phyloP scores from a whole-genome alignment of 1,284 basidiomycete genomes.

The Fistulinella staudtii region DNA sequence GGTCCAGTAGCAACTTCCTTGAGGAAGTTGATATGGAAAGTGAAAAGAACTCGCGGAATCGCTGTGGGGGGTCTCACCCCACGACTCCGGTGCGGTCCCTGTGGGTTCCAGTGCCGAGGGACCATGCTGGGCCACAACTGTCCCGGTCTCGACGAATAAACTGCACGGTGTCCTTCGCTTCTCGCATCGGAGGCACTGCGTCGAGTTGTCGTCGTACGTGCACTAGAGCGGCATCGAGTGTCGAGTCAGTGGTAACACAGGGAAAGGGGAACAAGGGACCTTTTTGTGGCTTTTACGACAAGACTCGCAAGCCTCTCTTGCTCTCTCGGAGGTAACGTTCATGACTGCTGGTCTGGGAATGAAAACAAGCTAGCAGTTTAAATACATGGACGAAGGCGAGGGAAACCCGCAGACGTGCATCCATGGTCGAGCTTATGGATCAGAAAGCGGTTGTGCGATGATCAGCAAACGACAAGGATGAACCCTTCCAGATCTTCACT shows the following conservation, averaged over 20 bases:
- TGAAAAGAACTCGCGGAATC: slow-evolving; percentile 5
- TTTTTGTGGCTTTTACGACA: slow-evolving; percentile 33
- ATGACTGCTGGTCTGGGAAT: slow-evolving; percentile 13
- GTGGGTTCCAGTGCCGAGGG: neutral
- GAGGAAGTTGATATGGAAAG: slow-evolving; percentile 3
- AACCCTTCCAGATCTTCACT: slow-evolving; percentile 19
- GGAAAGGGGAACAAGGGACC: slow-evolving; percentile 11
- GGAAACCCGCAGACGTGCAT: slow-evolving; percentile 8
- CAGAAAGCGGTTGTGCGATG: slow-evolving; percentile 7
- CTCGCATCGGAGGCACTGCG: slow-evolving; percentile 19
- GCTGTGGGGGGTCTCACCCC: slow-evolving; percentile 12
- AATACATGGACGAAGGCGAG: slow-evolving; percentile 18
- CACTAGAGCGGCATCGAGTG: slow-evolving; percentile 17
- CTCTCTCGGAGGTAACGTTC: slow-evolving; percentile 22
- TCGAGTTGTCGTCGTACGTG: slow-evolving; percentile 15
- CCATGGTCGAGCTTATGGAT: slow-evolving; percentile 9
- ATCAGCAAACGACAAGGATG: slow-evolving; percentile 9
- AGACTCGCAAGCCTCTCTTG: slow-evolving; percentile 27
- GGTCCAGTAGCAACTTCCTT: slow-evolving; percentile 1
- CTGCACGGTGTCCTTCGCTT: slow-evolving; percentile 16
- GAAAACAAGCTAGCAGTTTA: slow-evolving; percentile 12
- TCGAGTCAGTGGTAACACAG: neutral
- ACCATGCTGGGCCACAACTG: slow-evolving; percentile 7
- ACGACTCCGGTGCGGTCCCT: slow-evolving; percentile 8
- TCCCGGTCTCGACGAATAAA: slow-evolving; percentile 15